These are phyloP conservation scores for Salvia sclarea DNA, from an alignment of 305 asterid species.

Conservation along the genomic window DNA sequence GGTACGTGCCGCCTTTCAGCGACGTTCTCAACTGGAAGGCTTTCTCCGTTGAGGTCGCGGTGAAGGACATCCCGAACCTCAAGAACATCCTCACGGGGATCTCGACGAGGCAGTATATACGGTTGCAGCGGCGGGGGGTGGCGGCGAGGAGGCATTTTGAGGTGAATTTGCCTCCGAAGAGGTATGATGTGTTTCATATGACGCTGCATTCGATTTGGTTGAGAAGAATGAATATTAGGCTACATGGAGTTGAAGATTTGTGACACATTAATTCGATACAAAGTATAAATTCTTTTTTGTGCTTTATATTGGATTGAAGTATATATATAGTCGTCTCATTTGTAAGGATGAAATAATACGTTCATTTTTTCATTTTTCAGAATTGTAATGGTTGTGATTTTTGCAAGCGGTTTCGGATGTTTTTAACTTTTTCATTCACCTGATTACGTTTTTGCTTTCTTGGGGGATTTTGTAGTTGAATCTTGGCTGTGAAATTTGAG, in stretches of 20 bases:
- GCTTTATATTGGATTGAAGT: slow-evolving; percentile 5
- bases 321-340: not conserved
- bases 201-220: slow-evolving; percentile 87
- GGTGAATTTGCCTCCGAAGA: slow-evolving; percentile 63
- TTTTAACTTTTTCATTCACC: not conserved
- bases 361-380: not conserved
- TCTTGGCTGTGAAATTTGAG: not conserved
- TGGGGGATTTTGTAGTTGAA: not conserved
- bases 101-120: slow-evolving; percentile 63
- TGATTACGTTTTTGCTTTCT: not conserved
- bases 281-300: not conserved
- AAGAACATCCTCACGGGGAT: slow-evolving; percentile 61
- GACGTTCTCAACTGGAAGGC: slow-evolving; percentile 77
- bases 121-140: slow-evolving; percentile 76
- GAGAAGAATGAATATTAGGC: slow-evolving; percentile 50
- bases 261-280: slow-evolving; percentile 16
- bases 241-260: slow-evolving; percentile 47
- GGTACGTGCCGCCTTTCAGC: slow-evolving; percentile 70
- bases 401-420: not conserved
- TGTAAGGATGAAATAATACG: slow-evolving; percentile 7
- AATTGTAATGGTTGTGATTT: not conserved
- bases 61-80: slow-evolving; percentile 58
- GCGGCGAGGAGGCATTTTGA: slow-evolving; percentile 70
- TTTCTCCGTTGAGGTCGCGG: slow-evolving; percentile 53
- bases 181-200: slow-evolving; percentile 88